Base-by-base conservation (phyloP, 345 rosid species). In the Lagerstroemia speciosa region DNA sequence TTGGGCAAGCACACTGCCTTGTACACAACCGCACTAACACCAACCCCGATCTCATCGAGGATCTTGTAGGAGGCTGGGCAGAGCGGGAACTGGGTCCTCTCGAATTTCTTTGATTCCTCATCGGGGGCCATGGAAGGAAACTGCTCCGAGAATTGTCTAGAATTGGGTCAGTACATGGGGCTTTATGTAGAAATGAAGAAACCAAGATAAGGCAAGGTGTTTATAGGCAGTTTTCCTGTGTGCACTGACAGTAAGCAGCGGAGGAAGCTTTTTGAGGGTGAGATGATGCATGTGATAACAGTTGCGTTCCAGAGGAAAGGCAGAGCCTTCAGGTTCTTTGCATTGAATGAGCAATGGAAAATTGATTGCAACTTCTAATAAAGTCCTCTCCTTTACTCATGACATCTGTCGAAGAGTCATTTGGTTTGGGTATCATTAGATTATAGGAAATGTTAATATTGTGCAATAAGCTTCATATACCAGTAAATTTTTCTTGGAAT, bases 1-100 rank as follows among this genome's bases (percentile, higher is more conserved):
- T 78, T 60, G 0, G 93, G 93, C 10, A 86, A 57, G 69, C 98
- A 90, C 53, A 76, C 65, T 66, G 97, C 94, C 50, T 87, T 90
- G 87, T 90, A 89, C 30, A 93, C 97, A 0, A 79, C 45, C 9
- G 92, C 92, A 40, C 96, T 87, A 27, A 87, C 88, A 2, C 97
- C 97, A 3, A 77, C 75, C 6, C 98, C 96, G 50, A 93, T 90
- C 79, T 89, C 85, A 45, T 73, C 79, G 11, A 87, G 60, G 78
- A 89, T 82, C 75, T 76, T 85, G 76, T 89, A 93, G 26, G 86
- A 81, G 40, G 65, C 65, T 2, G 89, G 38, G 73, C 87, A 96
- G 8, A 88, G 80, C n/a, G 97, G 97, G 81, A 78, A 87, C 63
- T 58, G 63, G 33, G 33, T 19, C 27, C 63, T 27, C 60, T 53